Evolutionary conservation across 2,329 filamentous ascomycete genomes (phyloP).

Genomic region (Ascochyta pisi): DNA sequence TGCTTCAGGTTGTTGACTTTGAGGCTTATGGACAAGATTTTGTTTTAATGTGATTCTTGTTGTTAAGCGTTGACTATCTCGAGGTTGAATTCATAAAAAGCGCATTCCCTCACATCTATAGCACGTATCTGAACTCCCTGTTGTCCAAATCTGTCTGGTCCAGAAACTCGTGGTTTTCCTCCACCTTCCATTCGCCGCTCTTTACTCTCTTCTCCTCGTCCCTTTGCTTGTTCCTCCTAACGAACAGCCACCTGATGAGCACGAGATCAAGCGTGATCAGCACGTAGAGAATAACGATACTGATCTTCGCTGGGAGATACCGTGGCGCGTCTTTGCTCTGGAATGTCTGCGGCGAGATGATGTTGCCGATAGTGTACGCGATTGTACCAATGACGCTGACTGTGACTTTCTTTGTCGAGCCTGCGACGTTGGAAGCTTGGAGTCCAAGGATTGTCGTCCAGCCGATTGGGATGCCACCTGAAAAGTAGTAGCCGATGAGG

Average conservation of each 20-base stretch:
- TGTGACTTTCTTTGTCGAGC: slow-evolving; percentile 49
- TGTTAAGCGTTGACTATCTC: too few relatives aligned
- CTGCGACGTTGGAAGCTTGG: slow-evolving; percentile 41
- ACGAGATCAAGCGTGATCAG: slow-evolving; percentile 41
- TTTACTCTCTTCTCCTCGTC: slow-evolving; percentile 16
- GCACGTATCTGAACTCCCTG: slow-evolving; percentile 27
- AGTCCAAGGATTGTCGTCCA: slow-evolving; percentile 51
- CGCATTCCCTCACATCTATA: slow-evolving; percentile 3
- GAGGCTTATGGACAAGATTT: too few relatives aligned
- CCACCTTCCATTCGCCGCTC: slow-evolving; percentile 18
- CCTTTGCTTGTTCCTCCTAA: slow-evolving; percentile 23
- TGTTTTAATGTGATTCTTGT: too few relatives aligned
- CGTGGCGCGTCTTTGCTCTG: slow-evolving; percentile 36
- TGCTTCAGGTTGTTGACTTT: too few relatives aligned
- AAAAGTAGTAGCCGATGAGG: slow-evolving; percentile 36
- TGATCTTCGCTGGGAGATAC: slow-evolving; percentile 49
- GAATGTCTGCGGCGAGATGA: slow-evolving; percentile 54
- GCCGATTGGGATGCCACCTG: slow-evolving; percentile 48
- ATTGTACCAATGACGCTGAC: slow-evolving; percentile 45
- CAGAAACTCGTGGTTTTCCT: slow-evolving; percentile 29
- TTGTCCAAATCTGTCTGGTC: slow-evolving; percentile 29
- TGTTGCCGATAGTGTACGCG: slow-evolving; percentile 51
- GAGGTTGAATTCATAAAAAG: too few relatives aligned
- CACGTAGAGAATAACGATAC: slow-evolving; percentile 49
- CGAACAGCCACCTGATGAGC: slow-evolving; percentile 25